Evolutionary conservation across 495 filamentous ascomycete species (phyloP), one percentile per base, ranked within the genome.

Genomic region (Aspergillus taichungensis): DNA sequence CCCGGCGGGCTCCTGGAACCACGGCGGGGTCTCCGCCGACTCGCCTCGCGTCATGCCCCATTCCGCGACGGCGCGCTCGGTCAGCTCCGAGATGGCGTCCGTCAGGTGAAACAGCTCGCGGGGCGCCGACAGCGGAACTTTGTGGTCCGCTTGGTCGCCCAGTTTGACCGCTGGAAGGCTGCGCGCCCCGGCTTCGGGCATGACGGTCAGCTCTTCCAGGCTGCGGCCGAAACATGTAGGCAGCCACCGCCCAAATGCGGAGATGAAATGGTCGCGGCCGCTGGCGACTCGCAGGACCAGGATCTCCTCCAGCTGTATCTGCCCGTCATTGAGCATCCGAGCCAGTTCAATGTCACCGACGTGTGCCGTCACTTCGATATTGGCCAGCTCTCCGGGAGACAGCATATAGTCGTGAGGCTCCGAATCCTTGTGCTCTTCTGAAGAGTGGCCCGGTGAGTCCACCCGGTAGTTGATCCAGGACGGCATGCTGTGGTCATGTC

Each of bases 191-290:
- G 82, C 80, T 47, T 92, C 85, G 0, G 92, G 88, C 37, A 96
- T 81, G 12, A 79, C 76, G 12, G 90, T 85, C 11, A 98, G 75
- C 51, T 92, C 86, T 40, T 86, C 81, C 33, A 97, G 70, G 6
- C 84, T 85, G 39, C 85, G 80, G 0, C 88, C 88, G 43, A 96
- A 89, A 51, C 80, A 85, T 0, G 85, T 88, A 14, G 81, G 87
- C 3, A 81, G 63, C 92, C 92, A 99, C 0, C 69, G 63, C 0
- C 79, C 91, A 3, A 72, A 76, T 6, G 94, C 70, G 1, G 89
- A 81, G 38, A 99, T 77, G 59, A 99, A 99, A 60, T 96, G 84
- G 50, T 99, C 92, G 40, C 88, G 76, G 2, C 92, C 92, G 38
- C 82, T 77, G 7, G 78, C 74, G 7, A 97, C 86, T 8, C 89